Conservation (phyloP, 2,329 filamentous ascomycete species). For the Neodidymelliopsis sp. region DNA sequence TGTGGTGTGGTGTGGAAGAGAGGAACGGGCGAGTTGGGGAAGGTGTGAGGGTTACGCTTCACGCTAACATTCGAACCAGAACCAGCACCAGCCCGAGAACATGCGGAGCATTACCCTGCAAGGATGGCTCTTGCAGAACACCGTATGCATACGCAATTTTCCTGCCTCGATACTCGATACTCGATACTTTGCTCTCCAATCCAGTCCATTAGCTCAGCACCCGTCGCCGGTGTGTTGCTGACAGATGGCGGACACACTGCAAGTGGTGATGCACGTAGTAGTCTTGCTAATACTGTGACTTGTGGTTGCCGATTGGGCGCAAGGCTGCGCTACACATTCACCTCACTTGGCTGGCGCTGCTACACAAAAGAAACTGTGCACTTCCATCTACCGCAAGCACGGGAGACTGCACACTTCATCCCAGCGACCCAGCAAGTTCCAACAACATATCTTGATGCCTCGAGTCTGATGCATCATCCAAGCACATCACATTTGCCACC, state of each 20-base stretch:
- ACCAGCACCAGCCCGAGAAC: conserved; percentile 6
- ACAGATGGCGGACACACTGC: background rate
- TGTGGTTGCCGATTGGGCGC: conserved; percentile 12
- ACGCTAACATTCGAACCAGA: conserved; percentile 13
- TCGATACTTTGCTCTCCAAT: too few relatives aligned
- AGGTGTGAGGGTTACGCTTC: conserved; percentile 15
- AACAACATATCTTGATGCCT: background rate
- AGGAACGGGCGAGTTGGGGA: conserved; percentile 20
- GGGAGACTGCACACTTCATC: background rate
- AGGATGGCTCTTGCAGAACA: conserved; percentile 1
- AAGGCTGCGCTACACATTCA: conserved; percentile 13
- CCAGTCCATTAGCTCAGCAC: too few relatives aligned
- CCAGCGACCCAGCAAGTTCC: background rate
- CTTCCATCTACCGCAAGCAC: too few relatives aligned
- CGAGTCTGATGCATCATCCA: background rate
- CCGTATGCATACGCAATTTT: conserved; percentile 4
- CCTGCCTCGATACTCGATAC: too few relatives aligned
- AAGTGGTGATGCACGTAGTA: background rate
- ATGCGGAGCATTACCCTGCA: conserved; percentile 19
- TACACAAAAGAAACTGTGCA: background rate
- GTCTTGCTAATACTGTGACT: background rate
- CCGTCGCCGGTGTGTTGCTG: background rate
- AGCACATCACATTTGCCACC: conserved; percentile 3
- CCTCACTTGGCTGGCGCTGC: background rate
- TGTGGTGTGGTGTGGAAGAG: conserved; percentile 9